phyloP scores from a whole-genome alignment of 169 alveolate genomes.

The Eimeria tenella region DNA sequence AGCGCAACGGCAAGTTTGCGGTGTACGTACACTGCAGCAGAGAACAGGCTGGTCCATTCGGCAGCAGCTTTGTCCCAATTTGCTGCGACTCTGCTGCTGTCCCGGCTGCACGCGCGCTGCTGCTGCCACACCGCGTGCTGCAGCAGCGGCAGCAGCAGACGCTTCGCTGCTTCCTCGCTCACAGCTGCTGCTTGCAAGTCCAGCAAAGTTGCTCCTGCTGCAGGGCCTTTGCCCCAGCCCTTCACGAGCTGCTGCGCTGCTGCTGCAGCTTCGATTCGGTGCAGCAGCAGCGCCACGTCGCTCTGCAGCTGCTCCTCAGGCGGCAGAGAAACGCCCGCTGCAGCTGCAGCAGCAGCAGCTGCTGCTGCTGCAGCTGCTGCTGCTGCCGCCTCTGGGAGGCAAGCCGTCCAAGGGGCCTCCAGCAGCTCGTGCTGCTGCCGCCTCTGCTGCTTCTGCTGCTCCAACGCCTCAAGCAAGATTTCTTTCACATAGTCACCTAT shows the following conservation, averaged over 20 bases:
- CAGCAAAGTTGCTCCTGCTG: background rate
- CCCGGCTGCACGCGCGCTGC: constrained; percentile 38
- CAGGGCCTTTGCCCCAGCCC: background rate
- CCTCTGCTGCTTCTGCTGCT: background rate
- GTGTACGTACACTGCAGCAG: background rate
- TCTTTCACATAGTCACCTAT: constrained; percentile 3
- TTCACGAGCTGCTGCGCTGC: constrained; percentile 49
- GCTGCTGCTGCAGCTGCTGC: constrained; percentile 11
- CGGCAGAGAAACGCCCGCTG: constrained; percentile 34
- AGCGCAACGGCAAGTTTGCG: constrained; percentile 31
- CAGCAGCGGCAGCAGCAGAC: constrained; percentile 67
- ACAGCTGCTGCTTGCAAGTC: constrained; percentile 33
- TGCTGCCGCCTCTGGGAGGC: background rate
- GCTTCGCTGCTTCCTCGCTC: constrained; percentile 34
- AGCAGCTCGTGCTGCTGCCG: constrained; percentile 30
- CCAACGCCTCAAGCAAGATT: constrained; percentile 21
- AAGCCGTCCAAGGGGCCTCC: background rate
- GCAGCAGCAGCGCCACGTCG: constrained; percentile 38
- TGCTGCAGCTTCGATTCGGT: constrained; percentile 23
- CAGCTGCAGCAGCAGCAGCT: constrained; percentile 56
- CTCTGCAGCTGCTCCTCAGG: constrained; percentile 12
- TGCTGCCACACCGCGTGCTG: constrained; percentile 58
- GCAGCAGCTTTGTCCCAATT: background rate
- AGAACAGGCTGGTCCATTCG: constrained; percentile 6
- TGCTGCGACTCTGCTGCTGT: constrained; percentile 18